Percentiles rank a stretch among this genome's conserved stretches.
phyloP scores from a whole-genome alignment of 768 basidiomycete genomes.

The Pleurotus giganteus region DNA sequence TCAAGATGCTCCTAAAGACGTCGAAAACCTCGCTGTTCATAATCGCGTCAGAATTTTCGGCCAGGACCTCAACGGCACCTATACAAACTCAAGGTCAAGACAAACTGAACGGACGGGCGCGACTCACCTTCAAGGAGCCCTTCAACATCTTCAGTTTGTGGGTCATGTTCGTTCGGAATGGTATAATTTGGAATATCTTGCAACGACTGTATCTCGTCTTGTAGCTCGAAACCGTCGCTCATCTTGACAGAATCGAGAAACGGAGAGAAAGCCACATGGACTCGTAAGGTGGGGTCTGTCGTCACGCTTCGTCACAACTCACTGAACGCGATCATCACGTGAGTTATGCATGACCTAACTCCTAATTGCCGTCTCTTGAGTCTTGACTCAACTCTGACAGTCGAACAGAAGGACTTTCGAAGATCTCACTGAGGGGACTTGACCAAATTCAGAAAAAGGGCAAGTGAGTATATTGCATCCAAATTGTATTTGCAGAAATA shows the following conservation, averaged over 20 bases:
- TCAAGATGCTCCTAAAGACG: conserved; percentile 78
- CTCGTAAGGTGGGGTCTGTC: too few relatives aligned
- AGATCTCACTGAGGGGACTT: too few relatives aligned
- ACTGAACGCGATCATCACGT: too few relatives aligned
- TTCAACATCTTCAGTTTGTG: conserved; percentile 51
- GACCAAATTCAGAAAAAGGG: too few relatives aligned
- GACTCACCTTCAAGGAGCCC: conserved; percentile 57
- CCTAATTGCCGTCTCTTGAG: too few relatives aligned
- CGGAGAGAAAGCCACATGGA: too few relatives aligned
- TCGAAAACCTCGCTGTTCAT: conserved; percentile 71
- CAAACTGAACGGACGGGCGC: background rate
- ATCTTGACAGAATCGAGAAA: conserved; percentile 21
- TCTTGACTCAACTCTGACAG: too few relatives aligned
- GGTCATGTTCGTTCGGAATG: conserved; percentile 69
- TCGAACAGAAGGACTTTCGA: too few relatives aligned
- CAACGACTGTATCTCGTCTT: conserved; percentile 70
- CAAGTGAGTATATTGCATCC: too few relatives aligned
- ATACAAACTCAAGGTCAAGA: conserved; percentile 13
- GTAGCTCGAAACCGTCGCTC: conserved; percentile 63
- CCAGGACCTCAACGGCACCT: conserved; percentile 83
- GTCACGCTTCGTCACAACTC: too few relatives aligned
- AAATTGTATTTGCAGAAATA: too few relatives aligned
- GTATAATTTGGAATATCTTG: conserved; percentile 59
- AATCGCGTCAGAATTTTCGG: conserved; percentile 73
- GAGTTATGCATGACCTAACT: too few relatives aligned